Percentiles rank a stretch among this genome's conserved stretches.
Evolutionary conservation across 2,329 filamentous ascomycete genomes (phyloP).

Genomic region (Knufia petricola): DNA sequence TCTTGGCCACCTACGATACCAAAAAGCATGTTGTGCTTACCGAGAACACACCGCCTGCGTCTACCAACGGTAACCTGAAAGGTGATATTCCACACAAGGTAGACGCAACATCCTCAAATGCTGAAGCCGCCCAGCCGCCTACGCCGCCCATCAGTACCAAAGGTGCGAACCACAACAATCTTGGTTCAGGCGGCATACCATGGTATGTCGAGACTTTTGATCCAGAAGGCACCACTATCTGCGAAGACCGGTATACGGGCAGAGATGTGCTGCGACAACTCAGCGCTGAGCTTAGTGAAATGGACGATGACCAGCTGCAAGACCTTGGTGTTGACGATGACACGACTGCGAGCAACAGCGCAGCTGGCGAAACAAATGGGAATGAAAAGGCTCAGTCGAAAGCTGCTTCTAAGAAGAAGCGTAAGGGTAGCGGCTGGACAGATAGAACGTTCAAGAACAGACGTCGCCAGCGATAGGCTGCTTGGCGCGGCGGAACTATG

Average conservation of each 20-base stretch:
- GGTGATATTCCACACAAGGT: constrained; percentile 16
- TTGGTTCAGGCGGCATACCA: constrained; percentile 66
- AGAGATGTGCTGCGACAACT: constrained; percentile 61
- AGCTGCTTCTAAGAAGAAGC: constrained; percentile 9
- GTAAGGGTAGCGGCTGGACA: constrained; percentile 7
- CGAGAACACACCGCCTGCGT: constrained; percentile 22
- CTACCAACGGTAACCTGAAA: constrained; percentile 23
- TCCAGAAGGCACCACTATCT: constrained; percentile 66
- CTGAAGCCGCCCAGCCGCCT: constrained; percentile 24
- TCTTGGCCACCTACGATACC: constrained; percentile 9
- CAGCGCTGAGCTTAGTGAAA: constrained; percentile 81
- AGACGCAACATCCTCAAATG: background rate
- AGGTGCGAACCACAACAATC: constrained; percentile 36
- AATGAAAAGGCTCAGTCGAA: constrained; percentile 25
- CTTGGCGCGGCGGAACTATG: background rate
- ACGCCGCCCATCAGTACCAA: constrained; percentile 35
- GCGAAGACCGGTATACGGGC: constrained; percentile 64
- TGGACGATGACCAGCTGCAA: constrained; percentile 82
- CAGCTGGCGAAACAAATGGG: constrained; percentile 5
- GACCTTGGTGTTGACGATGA: constrained; percentile 50
- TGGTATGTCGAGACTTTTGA: constrained; percentile 84
- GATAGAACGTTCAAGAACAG: constrained; percentile 2
- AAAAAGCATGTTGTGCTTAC: constrained; percentile 9
- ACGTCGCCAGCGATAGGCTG: background rate
- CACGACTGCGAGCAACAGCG: constrained; percentile 17